Evolutionary conservation across 768 basidiomycete genomes (phyloP).

Genomic region (Kwoniella sp.): DNA sequence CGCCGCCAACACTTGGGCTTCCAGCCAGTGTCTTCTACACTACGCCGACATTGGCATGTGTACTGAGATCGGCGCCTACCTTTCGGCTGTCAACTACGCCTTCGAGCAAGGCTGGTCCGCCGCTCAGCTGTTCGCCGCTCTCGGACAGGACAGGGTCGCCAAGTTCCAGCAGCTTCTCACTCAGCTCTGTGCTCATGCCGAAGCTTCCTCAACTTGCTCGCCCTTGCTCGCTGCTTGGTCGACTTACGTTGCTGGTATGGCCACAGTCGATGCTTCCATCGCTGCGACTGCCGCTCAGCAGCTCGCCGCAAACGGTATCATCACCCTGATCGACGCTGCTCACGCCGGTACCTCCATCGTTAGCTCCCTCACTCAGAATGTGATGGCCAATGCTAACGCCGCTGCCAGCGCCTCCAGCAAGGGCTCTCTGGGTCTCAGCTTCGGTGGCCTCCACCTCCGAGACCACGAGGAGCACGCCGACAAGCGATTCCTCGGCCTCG

Average conservation of each 20-base stretch:
- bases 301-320: slow-evolving; percentile 23
- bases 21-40: slow-evolving; percentile 17
- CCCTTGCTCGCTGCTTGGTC: slow-evolving; percentile 24
- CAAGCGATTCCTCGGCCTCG: slow-evolving; percentile 21
- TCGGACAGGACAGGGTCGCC: slow-evolving; percentile 27
- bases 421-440: slow-evolving; percentile 2
- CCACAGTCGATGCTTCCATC: slow-evolving; percentile 7
- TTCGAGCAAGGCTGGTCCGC: slow-evolving; percentile 30
- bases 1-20: slow-evolving; percentile 24
- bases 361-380: slow-evolving; percentile 2
- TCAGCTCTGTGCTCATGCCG: slow-evolving; percentile 14
- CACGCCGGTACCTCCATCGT: slow-evolving; percentile 11
- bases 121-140: slow-evolving; percentile 29
- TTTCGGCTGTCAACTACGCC: slow-evolving; percentile 30
- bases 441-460: slow-evolving; percentile 20
- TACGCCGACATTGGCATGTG: slow-evolving; percentile 24
- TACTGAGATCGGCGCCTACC: slow-evolving; percentile 25
- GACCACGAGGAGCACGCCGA: slow-evolving; percentile 4
- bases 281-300: slow-evolving; percentile 7
- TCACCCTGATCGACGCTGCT: slow-evolving; percentile 27
- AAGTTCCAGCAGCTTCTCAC: slow-evolving; percentile 20
- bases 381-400: slow-evolving; percentile 12
- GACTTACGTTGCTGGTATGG: slow-evolving; percentile 17
- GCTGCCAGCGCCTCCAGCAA: slow-evolving; percentile 6
- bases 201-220: slow-evolving; percentile 17